phyloP scores from a whole-genome alignment of 2,329 filamentous ascomycete genomes.

The Talaromyces sp. region DNA sequence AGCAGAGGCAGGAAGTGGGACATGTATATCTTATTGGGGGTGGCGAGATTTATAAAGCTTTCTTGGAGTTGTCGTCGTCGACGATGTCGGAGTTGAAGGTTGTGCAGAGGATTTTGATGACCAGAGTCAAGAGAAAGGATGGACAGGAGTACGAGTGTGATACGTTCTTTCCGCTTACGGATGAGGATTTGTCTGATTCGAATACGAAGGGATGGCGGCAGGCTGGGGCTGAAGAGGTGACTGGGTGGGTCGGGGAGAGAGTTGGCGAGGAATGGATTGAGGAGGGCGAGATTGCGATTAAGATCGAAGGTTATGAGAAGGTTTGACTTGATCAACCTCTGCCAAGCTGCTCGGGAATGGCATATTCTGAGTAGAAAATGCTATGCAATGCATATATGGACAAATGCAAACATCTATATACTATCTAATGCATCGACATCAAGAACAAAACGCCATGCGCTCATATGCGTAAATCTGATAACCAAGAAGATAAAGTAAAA shows the following conservation, averaged over 20 bases:
- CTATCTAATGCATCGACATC: neutral
- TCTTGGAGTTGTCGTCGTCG: slow-evolving; percentile 46
- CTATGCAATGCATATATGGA: slow-evolving; percentile 1
- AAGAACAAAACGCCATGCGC: slow-evolving; percentile 15
- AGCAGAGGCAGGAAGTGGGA: slow-evolving; percentile 35
- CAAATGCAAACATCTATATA: slow-evolving; percentile 11
- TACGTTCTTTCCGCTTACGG: slow-evolving; percentile 46
- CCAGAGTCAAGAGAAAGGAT: slow-evolving; percentile 33
- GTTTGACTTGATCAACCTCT: neutral
- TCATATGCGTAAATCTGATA: slow-evolving; percentile 11
- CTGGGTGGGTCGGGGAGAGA: slow-evolving; percentile 42
- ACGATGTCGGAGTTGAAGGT: neutral
- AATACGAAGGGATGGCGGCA: slow-evolving; percentile 27
- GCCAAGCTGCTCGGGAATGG: neutral
- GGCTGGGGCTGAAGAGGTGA: slow-evolving; percentile 33
- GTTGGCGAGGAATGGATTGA: slow-evolving; percentile 43
- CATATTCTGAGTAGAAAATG: neutral
- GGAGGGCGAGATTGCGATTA: slow-evolving; percentile 49
- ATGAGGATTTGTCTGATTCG: slow-evolving; percentile 28
- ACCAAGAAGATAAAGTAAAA: neutral
- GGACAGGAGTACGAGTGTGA: slow-evolving; percentile 42
- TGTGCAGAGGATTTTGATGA: slow-evolving; percentile 39
- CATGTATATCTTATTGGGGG: slow-evolving; percentile 86
- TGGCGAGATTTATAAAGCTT: slow-evolving; percentile 73
- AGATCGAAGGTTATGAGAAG: slow-evolving; percentile 47